Evolutionary conservation across 2,329 filamentous ascomycete genomes (phyloP), one percentile per base, ranked within the genome.

Genomic region (Colletotrichum sp.): DNA sequence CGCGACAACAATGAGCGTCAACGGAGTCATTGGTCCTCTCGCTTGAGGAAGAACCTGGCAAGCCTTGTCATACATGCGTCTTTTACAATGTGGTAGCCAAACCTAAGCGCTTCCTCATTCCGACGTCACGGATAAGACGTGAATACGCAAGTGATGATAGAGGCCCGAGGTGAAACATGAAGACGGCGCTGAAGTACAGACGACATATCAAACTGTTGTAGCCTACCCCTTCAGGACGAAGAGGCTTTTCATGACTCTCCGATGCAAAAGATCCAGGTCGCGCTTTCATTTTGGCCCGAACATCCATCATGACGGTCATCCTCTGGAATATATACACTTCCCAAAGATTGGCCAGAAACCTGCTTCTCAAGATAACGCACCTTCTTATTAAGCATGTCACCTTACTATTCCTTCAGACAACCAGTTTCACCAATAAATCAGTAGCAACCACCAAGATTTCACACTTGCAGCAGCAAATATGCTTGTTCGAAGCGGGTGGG

Each of bases 11-110:
- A 24, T 24, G 24, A 24, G 24, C 24, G 24, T 24, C 24, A 24
- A 24, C 24, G 24, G 24, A 24, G 24, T 24, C 24, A 24, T 24
- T 24, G 24, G 24, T 26, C 24, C 24, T 26, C 1, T 28, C 18
- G 44, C 6, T 52, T 21, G 10, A 52, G 0, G 1, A 52, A 52
- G 12, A 8, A 52, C 1, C 44, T 13, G n/a, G 10, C 10, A 5
- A 21, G 39, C n/a, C 3, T 0, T 49, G 24, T 21, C n/a, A 49
- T 0, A 8, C 0, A 21, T 1, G 10, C 6, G 8, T 21, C 44
- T 0, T 3, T 9, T 0, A 8, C 0, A 49, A 21, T 21, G 2
- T 21, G 0, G 44, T 0, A 21, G 12, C n/a, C 10, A 0, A 10
- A 52, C 8, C 44, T 2, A 13, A 1, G 44, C 9, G 8, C 9